Evolutionary conservation across 306 rosid species (phyloP).

Genomic region (Prunus dulcis): DNA sequence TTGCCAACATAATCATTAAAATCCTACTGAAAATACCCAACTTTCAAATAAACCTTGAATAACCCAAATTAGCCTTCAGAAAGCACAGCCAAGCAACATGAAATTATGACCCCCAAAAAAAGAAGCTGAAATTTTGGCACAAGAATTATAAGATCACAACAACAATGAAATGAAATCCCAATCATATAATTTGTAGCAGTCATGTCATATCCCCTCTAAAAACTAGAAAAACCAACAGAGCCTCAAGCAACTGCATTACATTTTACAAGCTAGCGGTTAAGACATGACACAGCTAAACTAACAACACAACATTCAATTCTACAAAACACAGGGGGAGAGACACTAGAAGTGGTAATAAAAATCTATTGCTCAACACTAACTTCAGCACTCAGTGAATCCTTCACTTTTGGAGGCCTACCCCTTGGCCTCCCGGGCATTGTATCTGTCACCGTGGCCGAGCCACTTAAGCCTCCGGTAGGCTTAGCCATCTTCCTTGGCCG

Average conservation of each 20-base stretch:
- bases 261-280: slow-evolving; percentile 39
- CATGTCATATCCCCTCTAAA: slow-evolving; percentile 9
- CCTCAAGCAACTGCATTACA: slow-evolving; percentile 35
- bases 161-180: background rate
- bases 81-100: background rate
- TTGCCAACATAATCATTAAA: background rate
- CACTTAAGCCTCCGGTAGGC: slow-evolving; percentile 35
- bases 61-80: background rate
- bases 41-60: background rate
- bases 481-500: slow-evolving; percentile 67
- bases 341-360: background rate
- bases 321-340: slow-evolving; percentile 9
- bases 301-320: slow-evolving; percentile 27
- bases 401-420: slow-evolving; percentile 85
- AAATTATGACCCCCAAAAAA: background rate
- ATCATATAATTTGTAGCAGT: background rate
- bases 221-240: slow-evolving; percentile 20
- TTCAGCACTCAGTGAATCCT: slow-evolving; percentile 48
- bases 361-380: slow-evolving; percentile 56
- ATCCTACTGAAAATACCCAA: background rate
- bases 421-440: slow-evolving; percentile 46
- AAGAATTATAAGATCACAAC: background rate
- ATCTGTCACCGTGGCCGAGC: background rate
- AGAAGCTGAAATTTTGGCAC: background rate
- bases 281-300: slow-evolving; percentile 18